Evolutionary conservation across 192 early-diverging fungal species (phyloP), one percentile per base, ranked within the genome.

Genomic region (Phlyctochytrium arcticum): DNA sequence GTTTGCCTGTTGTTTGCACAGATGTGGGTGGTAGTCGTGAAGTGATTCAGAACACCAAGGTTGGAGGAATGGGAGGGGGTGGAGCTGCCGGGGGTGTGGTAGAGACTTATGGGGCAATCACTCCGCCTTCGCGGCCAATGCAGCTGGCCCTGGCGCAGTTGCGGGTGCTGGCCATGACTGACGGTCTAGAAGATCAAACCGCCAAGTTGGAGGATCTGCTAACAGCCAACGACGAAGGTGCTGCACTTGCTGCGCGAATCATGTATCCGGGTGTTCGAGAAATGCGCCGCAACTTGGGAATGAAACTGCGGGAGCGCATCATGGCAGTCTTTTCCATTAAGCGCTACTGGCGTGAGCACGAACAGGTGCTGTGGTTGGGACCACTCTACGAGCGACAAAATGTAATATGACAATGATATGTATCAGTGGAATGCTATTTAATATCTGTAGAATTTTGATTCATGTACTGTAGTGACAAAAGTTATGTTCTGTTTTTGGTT

Each of bases 271-370:
- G 35, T 4, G 51, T 78, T 6, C 65, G 49, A 30, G 65, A 73
- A 48, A 27, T 63, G 33, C 31, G 76, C 30, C 27, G 54, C n/a
- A 61, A 59, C n/a, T 48, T 78, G 17, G 76, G 76, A 21, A 29
- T 76, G 37, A 27, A 37, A 54, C 54, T 78, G 27, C 30, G 76
- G 19, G 54, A 75, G 36, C 53, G 75, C n/a, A 75, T 61, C 17
- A 53, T 70, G 17, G 29, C 57, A 27, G 69, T 75, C 8, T 78
- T 78, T 49, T 79, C 75, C 31, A 68, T 78, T 64, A 36, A 58
- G 3, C 67, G 72, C n/a, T 78, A 78, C 31, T 75, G 65, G 68
- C 39, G 75, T 31, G 74, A 78, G 54, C 75, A 77, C 50, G 75
- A 77, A 55, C 75, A 77, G 48, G 42, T 77, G 15, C 51, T 79